Evolutionary conservation across 139 green algal species (phyloP).

Genomic region (Yamagishiella unicocca): DNA sequence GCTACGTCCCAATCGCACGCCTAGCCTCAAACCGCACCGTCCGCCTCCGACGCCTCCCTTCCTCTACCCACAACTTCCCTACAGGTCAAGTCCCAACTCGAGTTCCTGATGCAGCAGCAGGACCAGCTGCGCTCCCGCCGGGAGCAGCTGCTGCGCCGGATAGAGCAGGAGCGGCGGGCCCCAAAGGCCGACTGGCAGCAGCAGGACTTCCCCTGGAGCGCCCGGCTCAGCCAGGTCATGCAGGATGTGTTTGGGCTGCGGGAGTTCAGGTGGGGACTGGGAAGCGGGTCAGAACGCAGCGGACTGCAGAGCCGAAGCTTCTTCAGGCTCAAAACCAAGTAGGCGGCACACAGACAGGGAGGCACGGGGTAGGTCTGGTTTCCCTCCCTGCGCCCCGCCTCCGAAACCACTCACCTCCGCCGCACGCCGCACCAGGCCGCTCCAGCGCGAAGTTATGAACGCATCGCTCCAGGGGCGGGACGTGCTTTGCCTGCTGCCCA

Average conservation of each 20-base stretch:
- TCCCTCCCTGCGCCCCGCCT: no score
- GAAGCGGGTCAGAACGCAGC: no score
- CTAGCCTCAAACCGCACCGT: no score
- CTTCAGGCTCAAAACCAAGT: no score
- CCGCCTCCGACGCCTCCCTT: no score
- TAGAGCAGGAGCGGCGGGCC: slow-evolving; percentile 57
- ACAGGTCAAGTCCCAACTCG: slow-evolving; percentile 45
- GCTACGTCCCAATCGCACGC: no score
- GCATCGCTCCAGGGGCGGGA: slow-evolving; percentile 77
- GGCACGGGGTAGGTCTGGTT: no score
- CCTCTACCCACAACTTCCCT: no score
- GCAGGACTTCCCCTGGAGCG: slow-evolving; percentile 62
- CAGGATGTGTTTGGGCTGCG: slow-evolving; percentile 61
- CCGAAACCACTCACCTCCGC: no score
- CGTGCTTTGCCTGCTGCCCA: slow-evolving; percentile 82
- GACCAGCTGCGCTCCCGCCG: slow-evolving; percentile 18
- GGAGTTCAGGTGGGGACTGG: slow-evolving; percentile 60
- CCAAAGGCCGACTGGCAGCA: slow-evolving; percentile 66
- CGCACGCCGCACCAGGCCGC: slow-evolving; percentile 69
- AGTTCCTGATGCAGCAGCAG: slow-evolving; percentile 44
- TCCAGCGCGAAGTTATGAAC: slow-evolving; percentile 85
- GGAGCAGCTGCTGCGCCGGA: slow-evolving; percentile 53
- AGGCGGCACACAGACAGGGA: no score
- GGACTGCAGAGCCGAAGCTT: no score
- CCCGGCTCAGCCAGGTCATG: slow-evolving; percentile 52